These are phyloP conservation scores for Fomitopsis schrenkii DNA, from an alignment of 1,284 basidiomycete species.

Conservation along the genomic window DNA sequence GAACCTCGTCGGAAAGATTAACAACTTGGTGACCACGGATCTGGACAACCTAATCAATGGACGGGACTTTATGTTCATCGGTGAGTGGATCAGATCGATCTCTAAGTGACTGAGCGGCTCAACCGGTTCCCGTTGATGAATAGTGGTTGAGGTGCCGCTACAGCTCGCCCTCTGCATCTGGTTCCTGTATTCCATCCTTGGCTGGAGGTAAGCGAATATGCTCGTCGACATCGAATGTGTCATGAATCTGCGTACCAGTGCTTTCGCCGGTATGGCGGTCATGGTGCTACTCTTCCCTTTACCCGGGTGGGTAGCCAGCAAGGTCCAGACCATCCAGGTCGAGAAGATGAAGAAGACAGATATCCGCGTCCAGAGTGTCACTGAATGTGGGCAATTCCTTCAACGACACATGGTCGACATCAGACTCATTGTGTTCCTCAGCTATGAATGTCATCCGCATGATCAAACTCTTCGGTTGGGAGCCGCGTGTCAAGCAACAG, in stretches of 20 bases:
- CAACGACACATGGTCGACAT: no score
- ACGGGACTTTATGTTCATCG: slow-evolving; percentile 26
- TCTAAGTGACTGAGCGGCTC: neutral
- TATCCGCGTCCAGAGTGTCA: slow-evolving; percentile 36
- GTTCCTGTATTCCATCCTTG: slow-evolving; percentile 43
- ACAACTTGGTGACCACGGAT: slow-evolving; percentile 36
- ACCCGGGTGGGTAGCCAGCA: slow-evolving; percentile 32
- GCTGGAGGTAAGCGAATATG: slow-evolving; percentile 35
- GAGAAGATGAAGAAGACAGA: slow-evolving; percentile 37
- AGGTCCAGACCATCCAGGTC: slow-evolving; percentile 26
- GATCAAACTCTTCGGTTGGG: slow-evolving; percentile 56
- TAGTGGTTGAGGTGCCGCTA: slow-evolving; percentile 32
- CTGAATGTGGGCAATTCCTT: neutral
- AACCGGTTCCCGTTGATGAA: neutral
- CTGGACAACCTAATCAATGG: slow-evolving; percentile 27
- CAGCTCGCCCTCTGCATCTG: slow-evolving; percentile 28
- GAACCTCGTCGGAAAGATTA: slow-evolving; percentile 43
- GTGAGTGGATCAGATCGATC: slow-evolving; percentile 8
- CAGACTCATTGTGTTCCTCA: neutral
- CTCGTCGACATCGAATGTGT: no score
- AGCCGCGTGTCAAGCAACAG: slow-evolving; percentile 39
- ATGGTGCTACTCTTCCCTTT: slow-evolving; percentile 52
- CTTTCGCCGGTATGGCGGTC: slow-evolving; percentile 45
- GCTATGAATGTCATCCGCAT: slow-evolving; percentile 7
- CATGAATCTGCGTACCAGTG: slow-evolving; percentile 16